Conservation (phyloP, 2,329 filamentous ascomycete genomes). For the Colletotrichum graminicola region DNA sequence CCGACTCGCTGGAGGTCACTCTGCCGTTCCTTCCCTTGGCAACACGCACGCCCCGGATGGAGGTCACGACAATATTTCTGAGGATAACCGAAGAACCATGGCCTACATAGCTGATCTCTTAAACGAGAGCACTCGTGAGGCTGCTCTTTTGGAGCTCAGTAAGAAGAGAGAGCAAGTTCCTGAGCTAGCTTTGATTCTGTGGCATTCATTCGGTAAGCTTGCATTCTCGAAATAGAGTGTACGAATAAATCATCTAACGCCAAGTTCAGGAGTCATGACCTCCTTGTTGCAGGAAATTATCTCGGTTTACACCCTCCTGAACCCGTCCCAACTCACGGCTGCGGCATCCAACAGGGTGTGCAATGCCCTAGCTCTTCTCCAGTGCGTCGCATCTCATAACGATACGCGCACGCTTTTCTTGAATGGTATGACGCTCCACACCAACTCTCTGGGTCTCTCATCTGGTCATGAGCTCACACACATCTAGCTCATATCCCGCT, state of each 20-base stretch:
- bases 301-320: slow-evolving; percentile 95
- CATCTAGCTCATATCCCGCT: slow-evolving; percentile 90
- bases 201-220: slow-evolving; percentile 94
- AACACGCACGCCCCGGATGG: slow-evolving; percentile 66
- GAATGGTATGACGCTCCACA: slow-evolving; percentile 74
- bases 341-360: slow-evolving; percentile 98
- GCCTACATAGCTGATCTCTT: slow-evolving; percentile 92
- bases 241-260: slow-evolving; percentile 6
- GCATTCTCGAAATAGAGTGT: background rate
- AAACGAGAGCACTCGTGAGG: slow-evolving; percentile 87
- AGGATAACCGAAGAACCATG: slow-evolving; percentile 94
- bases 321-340: slow-evolving; percentile 95
- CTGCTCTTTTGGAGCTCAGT: slow-evolving; percentile 92
- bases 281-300: slow-evolving; percentile 98
- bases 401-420: slow-evolving; percentile 95
- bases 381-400: slow-evolving; percentile 97
- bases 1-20: slow-evolving; percentile 77
- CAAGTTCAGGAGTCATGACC: slow-evolving; percentile 88
- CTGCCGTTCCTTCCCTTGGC: slow-evolving; percentile 60
- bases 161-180: slow-evolving; percentile 99
- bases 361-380: slow-evolving; percentile 93
- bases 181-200: slow-evolving; percentile 93
- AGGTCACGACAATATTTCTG: slow-evolving; percentile 77
- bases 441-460: background rate
- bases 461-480: slow-evolving; percentile 40